Percentiles rank a stretch among this genome's conserved stretches.
Conservation (phyloP, 176 grass and related monocot genomes). For the Rhynchospora tenuis region DNA sequence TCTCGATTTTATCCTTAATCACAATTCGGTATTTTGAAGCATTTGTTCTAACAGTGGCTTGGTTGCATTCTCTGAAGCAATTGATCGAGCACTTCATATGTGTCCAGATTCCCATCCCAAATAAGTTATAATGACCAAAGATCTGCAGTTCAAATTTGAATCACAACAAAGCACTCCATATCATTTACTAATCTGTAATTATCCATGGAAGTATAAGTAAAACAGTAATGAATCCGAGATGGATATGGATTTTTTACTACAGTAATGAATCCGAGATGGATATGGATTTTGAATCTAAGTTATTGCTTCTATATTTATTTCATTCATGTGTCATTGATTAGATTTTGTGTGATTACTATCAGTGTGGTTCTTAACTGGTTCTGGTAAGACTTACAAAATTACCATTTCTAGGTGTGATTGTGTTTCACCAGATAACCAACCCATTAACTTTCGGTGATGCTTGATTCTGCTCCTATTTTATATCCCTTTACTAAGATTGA, state of each 20-base stretch:
- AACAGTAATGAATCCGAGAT: too few species aligned
- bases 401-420: neutral
- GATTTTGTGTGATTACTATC: neutral
- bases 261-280: too few species aligned
- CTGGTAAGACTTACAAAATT: neutral
- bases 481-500: neutral
- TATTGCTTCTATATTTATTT: too few species aligned
- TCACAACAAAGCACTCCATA: neutral
- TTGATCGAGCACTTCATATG: neutral
- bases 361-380: neutral
- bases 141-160: neutral
- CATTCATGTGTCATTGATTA: neutral
- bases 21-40: too few species aligned
- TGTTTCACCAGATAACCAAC: neutral
- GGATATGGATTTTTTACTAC: too few species aligned
- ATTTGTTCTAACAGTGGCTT: too few species aligned
- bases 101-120: neutral
- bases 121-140: neutral
- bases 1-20: too few species aligned
- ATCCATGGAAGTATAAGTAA: too few species aligned
- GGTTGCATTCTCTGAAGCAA: neutral
- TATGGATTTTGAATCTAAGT: too few species aligned
- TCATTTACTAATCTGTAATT: neutral
- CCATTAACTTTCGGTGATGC: neutral
- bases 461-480: neutral